These are phyloP conservation scores for Emergomyces pasteurianus DNA, from an alignment of 2,329 filamentous ascomycete species.

Conservation along the genomic window DNA sequence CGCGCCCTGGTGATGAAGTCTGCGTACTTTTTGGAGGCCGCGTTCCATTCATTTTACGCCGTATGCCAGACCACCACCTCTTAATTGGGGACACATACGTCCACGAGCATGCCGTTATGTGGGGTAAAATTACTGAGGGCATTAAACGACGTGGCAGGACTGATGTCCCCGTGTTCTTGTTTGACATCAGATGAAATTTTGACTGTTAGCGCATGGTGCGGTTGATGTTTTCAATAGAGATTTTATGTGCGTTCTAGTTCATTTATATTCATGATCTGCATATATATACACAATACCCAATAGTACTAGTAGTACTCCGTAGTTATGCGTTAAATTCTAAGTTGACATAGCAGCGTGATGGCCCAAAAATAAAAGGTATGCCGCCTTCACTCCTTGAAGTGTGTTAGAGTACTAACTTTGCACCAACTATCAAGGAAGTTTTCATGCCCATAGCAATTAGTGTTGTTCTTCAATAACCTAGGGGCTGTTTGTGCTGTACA, in stretches of 20 bases:
- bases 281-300: too few relatives aligned
- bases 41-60: constrained; percentile 4
- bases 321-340: too few relatives aligned
- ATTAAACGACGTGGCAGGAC: not conserved
- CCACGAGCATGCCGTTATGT: constrained; percentile 2
- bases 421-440: not conserved
- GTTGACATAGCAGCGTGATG: too few relatives aligned
- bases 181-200: not conserved
- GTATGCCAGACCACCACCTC: not conserved
- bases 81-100: constrained; percentile 4
- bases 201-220: not conserved
- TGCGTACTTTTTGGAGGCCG: constrained; percentile 5
- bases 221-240: not conserved
- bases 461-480: too few relatives aligned
- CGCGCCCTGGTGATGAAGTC: constrained; percentile 3
- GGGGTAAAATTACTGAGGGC: constrained; percentile 1
- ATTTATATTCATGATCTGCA: too few relatives aligned
- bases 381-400: too few relatives aligned
- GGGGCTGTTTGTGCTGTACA: not conserved
- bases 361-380: too few relatives aligned
- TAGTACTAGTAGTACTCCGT: too few relatives aligned
- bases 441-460: not conserved
- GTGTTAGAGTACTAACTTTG: too few relatives aligned
- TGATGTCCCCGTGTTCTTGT: not conserved
- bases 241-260: too few relatives aligned